Percentiles rank a stretch among this genome's conserved stretches.
Evolutionary conservation across 257 asterid species (phyloP).

Genomic region (Rubia yunnanensis): DNA sequence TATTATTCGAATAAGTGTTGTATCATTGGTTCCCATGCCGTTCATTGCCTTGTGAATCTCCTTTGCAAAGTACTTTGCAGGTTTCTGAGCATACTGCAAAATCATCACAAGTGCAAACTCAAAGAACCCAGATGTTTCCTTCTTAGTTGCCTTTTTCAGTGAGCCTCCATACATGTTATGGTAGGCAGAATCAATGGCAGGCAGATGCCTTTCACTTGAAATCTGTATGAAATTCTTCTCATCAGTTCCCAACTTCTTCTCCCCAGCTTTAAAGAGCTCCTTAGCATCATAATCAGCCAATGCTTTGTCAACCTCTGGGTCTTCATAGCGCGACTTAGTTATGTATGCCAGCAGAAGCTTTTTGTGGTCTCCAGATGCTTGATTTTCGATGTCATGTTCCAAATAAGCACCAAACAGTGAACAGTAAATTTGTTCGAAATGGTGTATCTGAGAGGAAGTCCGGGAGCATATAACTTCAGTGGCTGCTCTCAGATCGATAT

Average conservation of each 20-base stretch:
- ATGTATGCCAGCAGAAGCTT: conserved; percentile 67
- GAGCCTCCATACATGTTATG: conserved; percentile 51
- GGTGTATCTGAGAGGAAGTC: conserved; percentile 75
- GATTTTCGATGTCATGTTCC: conserved; percentile 68
- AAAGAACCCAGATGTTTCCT: conserved; percentile 80
- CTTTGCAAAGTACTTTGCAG: conserved; percentile 78
- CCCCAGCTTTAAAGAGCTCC: conserved; percentile 87
- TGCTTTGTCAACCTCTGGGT: conserved; percentile 70
- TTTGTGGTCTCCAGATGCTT: conserved; percentile 67
- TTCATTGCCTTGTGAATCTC: conserved; percentile 77
- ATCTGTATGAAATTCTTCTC: conserved; percentile 64
- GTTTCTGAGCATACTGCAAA: conserved; percentile 67
- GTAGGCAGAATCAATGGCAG: conserved; percentile 59
- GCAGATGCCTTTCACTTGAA: conserved; percentile 62
- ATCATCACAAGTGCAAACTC: conserved; percentile 68
- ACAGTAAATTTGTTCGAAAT: conserved; percentile 56
- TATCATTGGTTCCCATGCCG: conserved; percentile 80
- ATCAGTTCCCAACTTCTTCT: conserved; percentile 81
- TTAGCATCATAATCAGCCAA: conserved; percentile 64
- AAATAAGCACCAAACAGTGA: conserved; percentile 46
- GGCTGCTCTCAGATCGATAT: conserved; percentile 50
- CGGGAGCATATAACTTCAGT: conserved; percentile 95
- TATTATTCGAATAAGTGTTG: conserved; percentile 55
- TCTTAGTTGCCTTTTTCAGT: conserved; percentile 63
- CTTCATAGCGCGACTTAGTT: conserved; percentile 57